Percentiles rank a stretch among this genome's conserved stretches.
Evolutionary conservation across 495 filamentous ascomycete genomes (phyloP).

Genomic region (Trichocladium uniseriatum): DNA sequence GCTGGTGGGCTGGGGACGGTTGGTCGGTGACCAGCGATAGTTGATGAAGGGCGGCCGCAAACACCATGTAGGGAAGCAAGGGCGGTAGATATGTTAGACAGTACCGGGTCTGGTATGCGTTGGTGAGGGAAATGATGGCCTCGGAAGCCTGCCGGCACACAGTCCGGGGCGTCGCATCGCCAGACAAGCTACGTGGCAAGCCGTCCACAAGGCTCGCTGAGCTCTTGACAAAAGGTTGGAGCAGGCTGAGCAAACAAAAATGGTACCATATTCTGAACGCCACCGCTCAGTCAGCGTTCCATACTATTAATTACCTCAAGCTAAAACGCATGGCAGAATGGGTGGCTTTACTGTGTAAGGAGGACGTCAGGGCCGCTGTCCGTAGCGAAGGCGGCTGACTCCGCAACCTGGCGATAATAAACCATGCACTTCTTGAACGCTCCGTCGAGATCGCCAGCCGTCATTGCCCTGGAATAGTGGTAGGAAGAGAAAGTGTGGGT

Average conservation of each 20-base stretch:
- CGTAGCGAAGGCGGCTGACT: background rate
- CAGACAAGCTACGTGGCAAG: constrained; percentile 5
- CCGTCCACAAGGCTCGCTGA: constrained; percentile 14
- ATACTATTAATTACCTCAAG: background rate
- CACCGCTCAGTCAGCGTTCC: background rate
- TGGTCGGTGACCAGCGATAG: constrained; percentile 9
- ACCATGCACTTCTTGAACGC: constrained; percentile 19
- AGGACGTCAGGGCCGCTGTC: constrained; percentile 12
- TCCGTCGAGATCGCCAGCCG: constrained; percentile 19
- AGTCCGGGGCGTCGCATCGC: constrained; percentile 5
- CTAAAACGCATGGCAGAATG: background rate
- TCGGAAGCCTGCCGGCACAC: constrained; percentile 21
- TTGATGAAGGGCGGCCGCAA: constrained; percentile 18
- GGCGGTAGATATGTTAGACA: constrained; percentile 13
- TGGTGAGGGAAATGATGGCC: constrained; percentile 20
- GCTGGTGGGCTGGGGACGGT: background rate
- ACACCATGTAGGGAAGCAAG: constrained; percentile 19
- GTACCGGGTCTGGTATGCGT: constrained; percentile 19
- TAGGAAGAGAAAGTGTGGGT: constrained; percentile 23
- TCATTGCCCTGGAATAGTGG: constrained; percentile 21
- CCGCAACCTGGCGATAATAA: constrained; percentile 6
- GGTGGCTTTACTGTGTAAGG: constrained; percentile 18
- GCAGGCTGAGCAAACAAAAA: constrained; percentile 20
- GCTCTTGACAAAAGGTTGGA: constrained; percentile 17
- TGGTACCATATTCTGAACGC: constrained; percentile 22